These are phyloP conservation scores for Parastagonospora avenae DNA, from an alignment of 2,329 filamentous ascomycete species.

Conservation along the genomic window DNA sequence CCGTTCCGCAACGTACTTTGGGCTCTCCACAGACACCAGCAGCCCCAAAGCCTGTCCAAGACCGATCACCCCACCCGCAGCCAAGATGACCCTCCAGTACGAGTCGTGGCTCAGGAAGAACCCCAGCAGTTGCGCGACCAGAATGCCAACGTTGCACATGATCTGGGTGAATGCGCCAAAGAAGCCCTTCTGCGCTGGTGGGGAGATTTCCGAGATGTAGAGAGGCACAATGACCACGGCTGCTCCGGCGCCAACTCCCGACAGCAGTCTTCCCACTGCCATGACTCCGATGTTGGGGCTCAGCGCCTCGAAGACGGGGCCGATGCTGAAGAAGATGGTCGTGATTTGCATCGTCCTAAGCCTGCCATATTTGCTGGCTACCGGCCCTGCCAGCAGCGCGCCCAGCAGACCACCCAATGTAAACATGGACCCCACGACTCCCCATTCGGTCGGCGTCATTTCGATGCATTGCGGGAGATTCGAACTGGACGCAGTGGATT, in stretches of 20 bases:
- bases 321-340: conserved; percentile 74
- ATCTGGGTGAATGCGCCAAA: conserved; percentile 88
- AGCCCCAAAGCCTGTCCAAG: conserved; percentile 71
- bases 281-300: conserved; percentile 71
- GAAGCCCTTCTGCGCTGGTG: conserved; percentile 70
- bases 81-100: conserved; percentile 84
- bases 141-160: conserved; percentile 89
- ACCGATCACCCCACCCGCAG: conserved; percentile 71
- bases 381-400: conserved; percentile 76
- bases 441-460: conserved; percentile 83
- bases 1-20: conserved; percentile 79
- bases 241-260: conserved; percentile 84
- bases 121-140: conserved; percentile 81
- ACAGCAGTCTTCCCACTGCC: conserved; percentile 75
- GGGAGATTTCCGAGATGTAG: conserved; percentile 91
- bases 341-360: conserved; percentile 77
- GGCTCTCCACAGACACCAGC: conserved; percentile 78
- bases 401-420: conserved; percentile 87
- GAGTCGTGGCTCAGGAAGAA: conserved; percentile 82
- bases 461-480: conserved; percentile 78
- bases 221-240: conserved; percentile 92
- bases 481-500: conserved; percentile 38
- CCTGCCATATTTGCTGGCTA: conserved; percentile 79
- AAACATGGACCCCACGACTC: conserved; percentile 86
- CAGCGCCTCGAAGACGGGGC: conserved; percentile 76